Evolutionary conservation across 2,329 filamentous ascomycete genomes (phyloP), one percentile per base, ranked within the genome.

Genomic region (Aspergillus tamarii): DNA sequence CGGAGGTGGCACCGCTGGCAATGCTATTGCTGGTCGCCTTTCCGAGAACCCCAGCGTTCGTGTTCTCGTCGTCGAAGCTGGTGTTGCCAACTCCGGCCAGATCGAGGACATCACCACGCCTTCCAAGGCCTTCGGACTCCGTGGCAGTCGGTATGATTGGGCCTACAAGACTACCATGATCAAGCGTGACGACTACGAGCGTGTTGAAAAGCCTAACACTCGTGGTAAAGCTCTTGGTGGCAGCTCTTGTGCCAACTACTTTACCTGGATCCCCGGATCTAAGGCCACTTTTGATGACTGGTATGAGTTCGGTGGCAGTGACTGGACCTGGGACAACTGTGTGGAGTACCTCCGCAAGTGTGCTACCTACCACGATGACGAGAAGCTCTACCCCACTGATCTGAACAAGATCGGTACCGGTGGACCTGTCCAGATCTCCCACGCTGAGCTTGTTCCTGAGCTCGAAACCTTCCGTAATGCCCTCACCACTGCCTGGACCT

Each of bases 151-250:
- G 69, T 83, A 87, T 68, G 87, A 89, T 73, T 88, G 85, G 85
- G 79, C 79, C 0, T 89, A 88, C 75, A 88, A 89, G 77, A 85
- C 85, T 2, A 88, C 85, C 34, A 83, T 89, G 76, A 82, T 89
- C 71, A 82, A 87, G 56, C 71, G 72, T n/a, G 70, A 72, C 12
- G 73, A 89, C 68, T 89, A 88, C 70, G 83, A 84, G 57, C 84
- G 87, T 12, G 78, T 88, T 43, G 86, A 89, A 72, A 88, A 88
- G 77, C 86, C 86, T 53, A 88, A 89, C 71, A 88, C 86, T 11
- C 82, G 87, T 46, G 84, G 87, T 11, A 87, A 87, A 74, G 81
- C 80, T 2, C 84, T 89, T 0, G 87, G 87, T 41, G 87, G 87
- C 19, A 86, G 84, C 64, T 84, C 82, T 0, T 84, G 80, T 45